Evolutionary conservation across 2,329 filamentous ascomycete genomes (phyloP).

Genomic region (Lecanicillium sp.): DNA sequence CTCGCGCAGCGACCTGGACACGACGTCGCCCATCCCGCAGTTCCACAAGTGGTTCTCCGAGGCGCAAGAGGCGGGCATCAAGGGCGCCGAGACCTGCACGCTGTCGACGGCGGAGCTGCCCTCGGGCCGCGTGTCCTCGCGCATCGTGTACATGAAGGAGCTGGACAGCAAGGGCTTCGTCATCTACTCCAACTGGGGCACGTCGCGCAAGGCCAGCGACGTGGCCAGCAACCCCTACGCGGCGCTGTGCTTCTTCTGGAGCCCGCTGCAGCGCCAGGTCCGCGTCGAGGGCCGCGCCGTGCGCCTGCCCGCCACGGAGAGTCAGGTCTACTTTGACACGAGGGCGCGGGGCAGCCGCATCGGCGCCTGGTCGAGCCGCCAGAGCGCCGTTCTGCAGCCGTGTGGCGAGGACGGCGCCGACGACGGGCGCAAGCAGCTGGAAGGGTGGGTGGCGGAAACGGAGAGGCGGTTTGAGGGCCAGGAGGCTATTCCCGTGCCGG

Average conservation of each 20-base stretch:
- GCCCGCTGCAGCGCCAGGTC: slow-evolving; percentile 78
- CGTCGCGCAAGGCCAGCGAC: slow-evolving; percentile 61
- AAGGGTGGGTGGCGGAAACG: slow-evolving; percentile 67
- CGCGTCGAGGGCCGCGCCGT: slow-evolving; percentile 74
- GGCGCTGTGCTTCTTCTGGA: slow-evolving; percentile 87
- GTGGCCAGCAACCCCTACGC: slow-evolving; percentile 68
- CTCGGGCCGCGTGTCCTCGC: slow-evolving; percentile 73
- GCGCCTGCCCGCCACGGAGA: slow-evolving; percentile 62
- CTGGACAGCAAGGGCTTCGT: slow-evolving; percentile 76
- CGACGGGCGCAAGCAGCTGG: slow-evolving; percentile 66
- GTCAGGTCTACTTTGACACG: slow-evolving; percentile 59
- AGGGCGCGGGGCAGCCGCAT: slow-evolving; percentile 72
- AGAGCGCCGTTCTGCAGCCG: slow-evolving; percentile 66
- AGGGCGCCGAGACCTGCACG: slow-evolving; percentile 82
- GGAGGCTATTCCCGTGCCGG: slow-evolving; percentile 80
- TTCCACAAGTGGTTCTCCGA: slow-evolving; percentile 86
- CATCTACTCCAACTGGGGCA: slow-evolving; percentile 88
- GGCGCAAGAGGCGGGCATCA: slow-evolving; percentile 50
- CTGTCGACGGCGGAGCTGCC: slow-evolving; percentile 80
- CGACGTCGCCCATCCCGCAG: slow-evolving; percentile 63
- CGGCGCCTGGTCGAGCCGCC: slow-evolving; percentile 88
- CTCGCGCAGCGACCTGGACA: slow-evolving; percentile 50
- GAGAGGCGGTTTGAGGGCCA: slow-evolving; percentile 67
- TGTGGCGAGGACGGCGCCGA: slow-evolving; percentile 32
- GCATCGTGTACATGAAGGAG: slow-evolving; percentile 93